These are phyloP conservation scores for Solanum chilense DNA, from an alignment of 257 asterid genomes.

Conservation along the genomic window DNA sequence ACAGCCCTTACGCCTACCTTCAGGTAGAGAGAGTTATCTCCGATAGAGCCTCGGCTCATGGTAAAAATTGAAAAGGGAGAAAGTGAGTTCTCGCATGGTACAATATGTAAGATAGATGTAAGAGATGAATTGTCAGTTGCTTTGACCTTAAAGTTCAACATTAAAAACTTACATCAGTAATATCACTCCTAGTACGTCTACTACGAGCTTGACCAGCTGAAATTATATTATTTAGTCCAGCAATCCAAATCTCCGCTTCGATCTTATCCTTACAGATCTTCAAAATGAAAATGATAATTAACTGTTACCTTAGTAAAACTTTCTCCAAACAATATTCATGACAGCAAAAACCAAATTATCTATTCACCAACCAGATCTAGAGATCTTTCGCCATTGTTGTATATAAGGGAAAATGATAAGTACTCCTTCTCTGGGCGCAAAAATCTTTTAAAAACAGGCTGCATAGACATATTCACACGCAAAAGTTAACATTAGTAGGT, in stretches of 20 bases:
- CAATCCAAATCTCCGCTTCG: conserved; percentile 88
- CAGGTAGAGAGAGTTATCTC: background rate
- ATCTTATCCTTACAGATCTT: conserved; percentile 91
- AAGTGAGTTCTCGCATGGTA: background rate
- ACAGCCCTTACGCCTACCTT: background rate
- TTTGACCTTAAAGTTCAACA: background rate
- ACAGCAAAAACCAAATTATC: background rate
- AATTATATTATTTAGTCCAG: conserved; percentile 67
- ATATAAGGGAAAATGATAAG: conserved; percentile 81
- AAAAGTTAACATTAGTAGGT: background rate
- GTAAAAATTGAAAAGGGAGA: background rate
- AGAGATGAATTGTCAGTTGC: background rate
- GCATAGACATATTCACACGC: conserved; percentile 15
- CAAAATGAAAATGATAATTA: conserved; percentile 3
- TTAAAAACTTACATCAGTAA: conserved; percentile 45
- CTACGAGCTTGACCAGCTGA: conserved; percentile 48
- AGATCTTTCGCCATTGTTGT: conserved; percentile 85
- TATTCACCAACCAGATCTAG: conserved; percentile 74
- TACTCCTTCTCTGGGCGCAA: conserved; percentile 96
- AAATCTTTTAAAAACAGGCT: conserved; percentile 91
- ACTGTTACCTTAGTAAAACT: background rate
- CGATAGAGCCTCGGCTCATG: background rate
- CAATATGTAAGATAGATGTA: background rate
- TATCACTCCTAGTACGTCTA: conserved; percentile 76
- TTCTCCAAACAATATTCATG: background rate